Conservation (phyloP, 2,329 filamentous ascomycete species). For the Lachnellula occidentalis region DNA sequence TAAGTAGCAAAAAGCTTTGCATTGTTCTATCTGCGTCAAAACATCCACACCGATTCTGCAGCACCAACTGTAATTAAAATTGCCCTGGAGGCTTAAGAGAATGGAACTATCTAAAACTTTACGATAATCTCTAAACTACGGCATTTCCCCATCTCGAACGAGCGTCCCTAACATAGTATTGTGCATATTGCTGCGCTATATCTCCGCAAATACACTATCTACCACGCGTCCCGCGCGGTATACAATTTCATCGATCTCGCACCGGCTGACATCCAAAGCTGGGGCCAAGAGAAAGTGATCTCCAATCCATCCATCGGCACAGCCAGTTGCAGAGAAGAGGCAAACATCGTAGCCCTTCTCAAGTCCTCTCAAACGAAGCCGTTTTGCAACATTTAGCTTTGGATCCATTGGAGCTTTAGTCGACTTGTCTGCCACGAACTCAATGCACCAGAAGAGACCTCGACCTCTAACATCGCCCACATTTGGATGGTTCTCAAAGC, state of each 20-base stretch:
- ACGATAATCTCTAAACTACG: too few relatives aligned
- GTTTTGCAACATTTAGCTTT: not conserved
- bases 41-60: too few relatives aligned
- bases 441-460: not conserved
- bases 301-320: not conserved
- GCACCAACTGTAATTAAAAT: too few relatives aligned
- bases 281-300: not conserved
- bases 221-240: not conserved
- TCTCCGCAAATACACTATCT: not conserved
- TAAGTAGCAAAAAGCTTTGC: too few relatives aligned
- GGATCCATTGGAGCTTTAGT: not conserved
- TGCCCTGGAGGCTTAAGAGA: too few relatives aligned
- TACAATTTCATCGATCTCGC: not conserved
- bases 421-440: not conserved
- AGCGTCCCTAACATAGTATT: not conserved
- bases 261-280: not conserved
- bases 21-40: too few relatives aligned
- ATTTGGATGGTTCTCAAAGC: not conserved
- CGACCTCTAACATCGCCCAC: not conserved
- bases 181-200: not conserved
- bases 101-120: too few relatives aligned
- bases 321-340: not conserved
- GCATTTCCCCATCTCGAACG: too few relatives aligned
- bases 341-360: not conserved
- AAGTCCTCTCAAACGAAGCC: not conserved